These are phyloP conservation scores for Fusarium luffae DNA, from an alignment of 2,329 filamentous ascomycete species.

Conservation along the genomic window DNA sequence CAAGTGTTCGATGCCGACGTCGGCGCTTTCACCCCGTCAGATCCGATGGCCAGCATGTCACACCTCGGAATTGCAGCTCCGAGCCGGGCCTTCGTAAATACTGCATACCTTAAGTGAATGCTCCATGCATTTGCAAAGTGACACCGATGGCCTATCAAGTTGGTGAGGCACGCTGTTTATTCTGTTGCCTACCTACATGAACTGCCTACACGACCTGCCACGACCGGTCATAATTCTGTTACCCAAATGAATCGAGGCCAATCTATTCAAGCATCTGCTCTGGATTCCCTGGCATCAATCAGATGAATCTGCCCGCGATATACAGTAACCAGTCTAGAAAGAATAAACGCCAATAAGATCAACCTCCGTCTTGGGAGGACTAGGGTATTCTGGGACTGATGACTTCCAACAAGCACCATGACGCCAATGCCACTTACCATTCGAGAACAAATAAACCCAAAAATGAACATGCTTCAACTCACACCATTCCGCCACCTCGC, in stretches of 20 bases:
- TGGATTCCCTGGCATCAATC: neutral
- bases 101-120: neutral
- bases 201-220: neutral
- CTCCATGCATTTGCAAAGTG: neutral
- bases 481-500: constrained; percentile 54
- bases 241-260: neutral
- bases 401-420: constrained; percentile 16
- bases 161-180: neutral
- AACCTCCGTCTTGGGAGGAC: neutral
- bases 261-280: neutral
- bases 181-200: neutral
- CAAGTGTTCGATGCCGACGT: neutral
- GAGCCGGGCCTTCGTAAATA: constrained; percentile 4
- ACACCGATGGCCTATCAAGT: neutral
- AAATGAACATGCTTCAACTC: constrained; percentile 14
- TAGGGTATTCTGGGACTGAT: neutral
- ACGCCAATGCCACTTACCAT: constrained; percentile 9
- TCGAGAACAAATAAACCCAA: neutral
- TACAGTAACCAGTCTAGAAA: constrained; percentile 13
- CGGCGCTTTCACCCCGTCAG: neutral
- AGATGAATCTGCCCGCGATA: neutral
- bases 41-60: neutral
- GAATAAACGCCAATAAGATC: neutral
- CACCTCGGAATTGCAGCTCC: constrained; percentile 16
- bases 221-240: neutral